Base-by-base conservation (phyloP, 371 early-diverging fungal genomes). In the Capillidium rhysosporum region DNA sequence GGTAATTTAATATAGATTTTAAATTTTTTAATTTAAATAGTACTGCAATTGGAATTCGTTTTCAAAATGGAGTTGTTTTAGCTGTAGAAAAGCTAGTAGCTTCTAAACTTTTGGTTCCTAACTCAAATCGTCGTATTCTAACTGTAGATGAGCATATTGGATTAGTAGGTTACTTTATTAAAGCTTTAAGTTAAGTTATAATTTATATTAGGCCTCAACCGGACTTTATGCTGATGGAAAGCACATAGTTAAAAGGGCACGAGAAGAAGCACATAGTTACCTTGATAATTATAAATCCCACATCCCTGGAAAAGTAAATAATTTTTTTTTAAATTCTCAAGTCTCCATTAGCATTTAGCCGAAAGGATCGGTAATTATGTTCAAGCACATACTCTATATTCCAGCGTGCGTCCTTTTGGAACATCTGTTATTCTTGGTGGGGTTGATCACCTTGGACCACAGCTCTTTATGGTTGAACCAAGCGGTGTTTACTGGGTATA, bases 361-460 rank as follows among this genome's bases (percentile, higher is more conserved):
- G 88, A 91, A 58, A 83, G 95, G 56, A 70, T 93, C 52, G 92
- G 87, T 10, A 80, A 83, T 68, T 95, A 90, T 58, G 80, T 91
- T 40, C 89, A 88, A 52, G 93, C 93, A 2, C 90, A 91, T 69
- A 97, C 98, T 34, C 72, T 94, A 47, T 97, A 95, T 62, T 92
- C 94, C 23, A 78, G 86, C 59, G 94, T 92, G n/a, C 82, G 98
- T 52, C 98, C 96, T n/a, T 95, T 94, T 65, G 98, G 96, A 46
- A 67, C 81, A 56, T 71, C 80, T 62, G 79, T 88, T 7, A 81
- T 97, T 40, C 56, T 97, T 52, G 96, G 76, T 14, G 67, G 79
- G 12, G 70, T 83, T 63, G 86, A 86, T 61, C 67, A 66, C 16
- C 71, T 77, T 44, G 89, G 84, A n/a, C 93, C 95, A 28, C 76